A percentile compares a stretch with the other conserved stretches of the same genome.
phyloP scores from a whole-genome alignment of 208 protist species.

The Trypanosoma scelopori region DNA sequence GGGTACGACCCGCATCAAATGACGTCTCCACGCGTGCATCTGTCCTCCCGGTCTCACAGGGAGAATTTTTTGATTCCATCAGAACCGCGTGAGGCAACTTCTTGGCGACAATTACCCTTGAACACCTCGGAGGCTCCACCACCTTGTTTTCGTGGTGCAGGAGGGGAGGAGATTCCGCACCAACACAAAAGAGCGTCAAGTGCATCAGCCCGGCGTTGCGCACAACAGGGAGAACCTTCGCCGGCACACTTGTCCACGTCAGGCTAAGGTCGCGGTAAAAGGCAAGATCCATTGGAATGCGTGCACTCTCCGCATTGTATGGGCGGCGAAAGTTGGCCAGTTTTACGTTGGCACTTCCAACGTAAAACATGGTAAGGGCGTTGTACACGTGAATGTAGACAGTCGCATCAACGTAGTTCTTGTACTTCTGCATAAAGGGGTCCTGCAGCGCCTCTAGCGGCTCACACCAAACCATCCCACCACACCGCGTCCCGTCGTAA shows the following conservation, averaged over 20 bases:
- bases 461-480: conserved; percentile 85
- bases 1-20: background rate
- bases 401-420: conserved; percentile 37
- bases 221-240: conserved; percentile 70
- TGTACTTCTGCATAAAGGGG: conserved; percentile 61
- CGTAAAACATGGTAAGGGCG: conserved; percentile 89
- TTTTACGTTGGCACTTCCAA: conserved; percentile 56
- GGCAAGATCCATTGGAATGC: conserved; percentile 61
- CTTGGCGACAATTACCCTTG: conserved; percentile 70
- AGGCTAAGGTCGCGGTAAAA: conserved; percentile 78
- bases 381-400: conserved; percentile 88
- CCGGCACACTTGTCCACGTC: conserved; percentile 63
- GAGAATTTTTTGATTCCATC: conserved; percentile 14
- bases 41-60: background rate
- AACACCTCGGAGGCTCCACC: conserved; percentile 20
- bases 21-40: background rate
- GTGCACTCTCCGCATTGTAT: conserved; percentile 52
- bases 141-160: conserved; percentile 6
- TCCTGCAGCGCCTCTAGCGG: conserved; percentile 51
- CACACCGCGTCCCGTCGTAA: conserved; percentile 39
- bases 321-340: conserved; percentile 75
- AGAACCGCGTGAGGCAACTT: conserved; percentile 59
- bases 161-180: conserved; percentile 20
- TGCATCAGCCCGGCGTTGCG: conserved; percentile 81
- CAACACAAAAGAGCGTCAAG: conserved; percentile 82